Base-by-base conservation (phyloP, 1,284 basidiomycete species). In the Coniophora puteana region DNA sequence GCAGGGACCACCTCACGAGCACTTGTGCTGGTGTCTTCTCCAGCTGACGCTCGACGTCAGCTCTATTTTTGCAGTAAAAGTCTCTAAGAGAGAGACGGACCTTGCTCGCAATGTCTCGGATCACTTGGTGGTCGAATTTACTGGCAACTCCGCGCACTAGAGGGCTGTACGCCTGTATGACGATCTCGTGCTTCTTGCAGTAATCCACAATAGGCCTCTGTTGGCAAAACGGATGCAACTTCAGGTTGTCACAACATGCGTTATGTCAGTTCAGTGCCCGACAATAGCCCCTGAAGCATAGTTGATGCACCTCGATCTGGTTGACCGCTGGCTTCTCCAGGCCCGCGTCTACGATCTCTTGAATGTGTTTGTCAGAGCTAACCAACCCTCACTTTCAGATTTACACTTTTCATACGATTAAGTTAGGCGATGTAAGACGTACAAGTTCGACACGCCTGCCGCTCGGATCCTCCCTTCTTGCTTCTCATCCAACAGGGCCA, bases 391-490 rank as follows among this genome's bases (percentile, higher is more conserved):
- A n/a, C n/a, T n/a, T n/a, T n/a, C n/a, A n/a, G n/a, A n/a, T n/a
- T n/a, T n/a, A n/a, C n/a, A n/a, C n/a, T n/a, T n/a, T n/a, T n/a
- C n/a, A n/a, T n/a, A n/a, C n/a, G n/a, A n/a, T n/a, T n/a, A n/a
- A n/a, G n/a, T n/a, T n/a, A n/a, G n/a, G n/a, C n/a, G n/a, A n/a
- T n/a, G n/a, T n/a, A n/a, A n/a, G n/a, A 42, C 42, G 6, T 44
- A 73, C 72, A 71, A 80, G 53, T 81, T 81, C n/a, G 69, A 73
- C 8, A 81, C 78, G 3, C 79, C 79, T 14, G 79, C 71, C 30
- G 67, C 65, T 38, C 57, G 62, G 21, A 78, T 52, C 55, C 72
- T 70, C 0, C 79, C 79, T 23, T 61, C 68, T 29, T 68, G 64
- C 48, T 71, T 65, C 23, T 58, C 58, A 35, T 66, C 55, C 8